phyloP scores from a whole-genome alignment of 2,329 filamentous ascomycete species.

The Acarospora socialis region DNA sequence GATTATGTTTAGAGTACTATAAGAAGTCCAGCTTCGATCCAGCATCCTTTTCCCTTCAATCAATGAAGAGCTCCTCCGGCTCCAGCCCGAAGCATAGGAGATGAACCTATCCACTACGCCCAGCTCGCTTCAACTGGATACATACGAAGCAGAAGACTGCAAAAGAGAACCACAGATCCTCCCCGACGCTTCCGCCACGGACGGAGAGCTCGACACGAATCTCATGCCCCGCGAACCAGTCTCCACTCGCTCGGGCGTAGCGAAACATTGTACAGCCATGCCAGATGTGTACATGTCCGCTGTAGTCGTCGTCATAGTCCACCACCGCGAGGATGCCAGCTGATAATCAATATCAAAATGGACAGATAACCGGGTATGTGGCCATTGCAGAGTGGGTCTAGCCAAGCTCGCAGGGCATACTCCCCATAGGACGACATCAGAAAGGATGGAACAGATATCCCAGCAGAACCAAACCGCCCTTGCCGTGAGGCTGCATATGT shows the following conservation, averaged over 20 bases:
- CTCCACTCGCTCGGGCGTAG: slow-evolving; percentile 7
- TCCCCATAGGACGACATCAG: slow-evolving; percentile 24
- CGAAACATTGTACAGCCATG: slow-evolving; percentile 11
- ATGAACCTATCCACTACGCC: slow-evolving; percentile 35
- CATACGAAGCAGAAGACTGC: slow-evolving; percentile 10
- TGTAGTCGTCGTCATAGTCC: slow-evolving; percentile 15
- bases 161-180: slow-evolving; percentile 24
- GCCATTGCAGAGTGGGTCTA: slow-evolving; percentile 5
- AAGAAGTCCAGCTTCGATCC: slow-evolving; percentile 29
- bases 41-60: slow-evolving; percentile 37
- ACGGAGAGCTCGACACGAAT: slow-evolving; percentile 12
- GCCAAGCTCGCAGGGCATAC: slow-evolving; percentile 4
- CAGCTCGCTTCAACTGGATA: slow-evolving; percentile 5
- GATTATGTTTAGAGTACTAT: slow-evolving; percentile 25
- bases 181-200: slow-evolving; percentile 21
- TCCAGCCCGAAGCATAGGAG: slow-evolving; percentile 39
- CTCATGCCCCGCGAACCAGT: slow-evolving; percentile 9
- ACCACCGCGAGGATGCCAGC: slow-evolving; percentile 20
- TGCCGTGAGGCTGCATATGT: slow-evolving; percentile 31
- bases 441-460: slow-evolving; percentile 17
- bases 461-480: slow-evolving; percentile 24
- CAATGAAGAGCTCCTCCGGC: slow-evolving; percentile 26
- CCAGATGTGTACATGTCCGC: slow-evolving; percentile 13
- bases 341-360: slow-evolving; percentile 25
- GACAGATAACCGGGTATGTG: slow-evolving; percentile 14